Base-by-base conservation (phyloP, 2,329 filamentous ascomycete genomes). In the Ascochyta koolunga region DNA sequence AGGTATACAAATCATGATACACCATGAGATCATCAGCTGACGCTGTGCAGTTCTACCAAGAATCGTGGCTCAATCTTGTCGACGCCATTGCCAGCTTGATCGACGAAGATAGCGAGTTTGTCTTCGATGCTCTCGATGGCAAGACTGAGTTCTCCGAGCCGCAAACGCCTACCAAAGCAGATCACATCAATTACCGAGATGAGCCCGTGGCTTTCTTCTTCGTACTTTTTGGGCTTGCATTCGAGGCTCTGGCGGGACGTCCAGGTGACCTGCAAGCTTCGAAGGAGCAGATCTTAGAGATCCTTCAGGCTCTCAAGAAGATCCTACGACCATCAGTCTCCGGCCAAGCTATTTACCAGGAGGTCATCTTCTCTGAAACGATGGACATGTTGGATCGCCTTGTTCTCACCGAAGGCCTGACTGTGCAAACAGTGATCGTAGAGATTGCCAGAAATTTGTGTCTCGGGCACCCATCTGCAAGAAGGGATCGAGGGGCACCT, bases 191-290 rank as follows among this genome's bases (percentile, higher is more conserved):
- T 74, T 99, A 99, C 72, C 90, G 95, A 41, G 93, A 98, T 69
- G 95, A 99, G 72, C 95, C 95, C 0, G 91, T 98, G 1, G 95
- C 95, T 0, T 99, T 99, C 81, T 99, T 99, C 80, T 99, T 99
- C 68, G 93, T 99, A 13, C 83, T 99, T 0, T 99, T 98, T 66
- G 95, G 95, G 10, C 88, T 99, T 52, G 92, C 93, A 0, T 98
- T 99, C 64, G 96, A 99, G 76, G 93, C 96, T 16, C 83, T 99
- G 19, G 93, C 93, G 7, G 91, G 91, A 6, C 87, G 92, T 40
- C 88, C 89, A 5, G 83, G 85, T 29, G 87, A 89, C 62, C 81
- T 87, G 10, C 81, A 92, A 25, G 87, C 87, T 4, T 86, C 86
- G 0, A 87, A 88, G 60, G 88, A 89, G 60, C 91, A 96, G 70